Evolutionary conservation across 805 yeast genomes (phyloP).

Genomic region (Kodamaea fukazawae): DNA sequence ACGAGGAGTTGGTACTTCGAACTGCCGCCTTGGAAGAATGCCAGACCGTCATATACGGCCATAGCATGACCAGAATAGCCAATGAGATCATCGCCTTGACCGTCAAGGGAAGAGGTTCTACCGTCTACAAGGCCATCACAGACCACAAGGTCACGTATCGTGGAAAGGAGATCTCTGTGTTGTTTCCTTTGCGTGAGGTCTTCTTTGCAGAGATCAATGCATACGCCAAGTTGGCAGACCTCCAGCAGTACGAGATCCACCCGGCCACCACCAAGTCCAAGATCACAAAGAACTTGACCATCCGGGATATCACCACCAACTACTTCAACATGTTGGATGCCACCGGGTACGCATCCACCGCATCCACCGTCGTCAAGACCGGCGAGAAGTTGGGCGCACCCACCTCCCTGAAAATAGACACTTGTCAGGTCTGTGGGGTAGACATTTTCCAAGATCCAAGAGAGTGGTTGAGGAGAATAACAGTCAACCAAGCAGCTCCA

Average conservation of each 20-base stretch:
- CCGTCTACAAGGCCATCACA: slow-evolving; percentile 51
- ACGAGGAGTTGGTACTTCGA: slow-evolving; percentile 44
- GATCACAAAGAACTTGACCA: slow-evolving; percentile 70
- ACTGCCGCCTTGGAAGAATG: slow-evolving; percentile 46
- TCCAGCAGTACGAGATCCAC: slow-evolving; percentile 31
- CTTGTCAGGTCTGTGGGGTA: slow-evolving; percentile 58
- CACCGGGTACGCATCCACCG: slow-evolving; percentile 78
- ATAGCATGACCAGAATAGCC: slow-evolving; percentile 80
- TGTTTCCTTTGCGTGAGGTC: slow-evolving; percentile 76
- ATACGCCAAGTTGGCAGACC: slow-evolving; percentile 44
- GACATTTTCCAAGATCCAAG: slow-evolving; percentile 56
- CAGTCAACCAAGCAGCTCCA: slow-evolving; percentile 56
- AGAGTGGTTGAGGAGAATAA: slow-evolving; percentile 66
- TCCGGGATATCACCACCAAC: slow-evolving; percentile 71
- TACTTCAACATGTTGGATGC: slow-evolving; percentile 72
- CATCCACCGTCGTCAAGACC: slow-evolving; percentile 88
- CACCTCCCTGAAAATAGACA: slow-evolving; percentile 13
- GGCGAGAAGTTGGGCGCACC: slow-evolving; percentile 73
- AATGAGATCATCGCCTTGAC: slow-evolving; percentile 75
- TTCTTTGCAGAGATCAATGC: slow-evolving; percentile 64
- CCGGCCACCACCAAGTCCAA: slow-evolving; percentile 26
- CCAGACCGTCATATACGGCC: slow-evolving; percentile 67
- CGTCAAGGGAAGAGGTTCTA: slow-evolving; percentile 82
- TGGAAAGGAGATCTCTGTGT: slow-evolving; percentile 37
- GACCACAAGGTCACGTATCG: slow-evolving; percentile 36